Percentiles rank a stretch among this genome's conserved stretches.
Evolutionary conservation across 2,329 filamentous ascomycete genomes (phyloP).

Genomic region (Aureobasidium sp.): DNA sequence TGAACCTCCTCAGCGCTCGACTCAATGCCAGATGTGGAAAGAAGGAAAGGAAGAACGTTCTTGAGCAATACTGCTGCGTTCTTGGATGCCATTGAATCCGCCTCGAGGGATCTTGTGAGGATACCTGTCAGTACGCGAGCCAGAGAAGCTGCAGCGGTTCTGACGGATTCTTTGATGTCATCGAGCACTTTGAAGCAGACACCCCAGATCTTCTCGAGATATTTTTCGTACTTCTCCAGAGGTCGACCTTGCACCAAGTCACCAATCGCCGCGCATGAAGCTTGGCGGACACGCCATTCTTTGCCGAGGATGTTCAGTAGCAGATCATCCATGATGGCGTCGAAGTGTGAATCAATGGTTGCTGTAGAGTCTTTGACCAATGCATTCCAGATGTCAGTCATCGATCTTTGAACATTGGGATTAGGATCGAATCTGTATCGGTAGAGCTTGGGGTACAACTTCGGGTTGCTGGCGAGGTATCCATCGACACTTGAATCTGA

Average conservation of each 20-base stretch:
- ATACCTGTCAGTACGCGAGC: conserved; percentile 79
- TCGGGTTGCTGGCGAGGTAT: conserved; percentile 72
- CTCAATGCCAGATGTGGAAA: conserved; percentile 83
- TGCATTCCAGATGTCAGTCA: conserved; percentile 97
- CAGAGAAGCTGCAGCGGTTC: conserved; percentile 69
- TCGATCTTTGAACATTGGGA: conserved; percentile 81
- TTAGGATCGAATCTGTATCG: conserved; percentile 95
- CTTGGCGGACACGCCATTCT: conserved; percentile 90
- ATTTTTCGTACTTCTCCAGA: conserved; percentile 61
- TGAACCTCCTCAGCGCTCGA: conserved; percentile 83
- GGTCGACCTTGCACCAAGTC: conserved; percentile 78
- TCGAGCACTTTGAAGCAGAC: conserved; percentile 86
- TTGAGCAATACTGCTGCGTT: conserved; percentile 72
- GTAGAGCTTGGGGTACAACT: conserved; percentile 90
- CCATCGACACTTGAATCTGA: conserved; percentile 67
- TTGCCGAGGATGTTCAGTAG: conserved; percentile 77
- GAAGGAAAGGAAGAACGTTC: conserved; percentile 79
- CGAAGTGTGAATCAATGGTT: conserved; percentile 73
- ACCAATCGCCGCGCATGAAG: conserved; percentile 80
- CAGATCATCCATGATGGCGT: conserved; percentile 80
- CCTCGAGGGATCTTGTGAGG: conserved; percentile 76
- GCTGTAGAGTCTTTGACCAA: conserved; percentile 80
- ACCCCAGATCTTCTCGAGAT: conserved; percentile 77
- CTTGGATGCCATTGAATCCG: conserved; percentile 57
- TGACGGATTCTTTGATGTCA: conserved; percentile 88